Base-by-base conservation (phyloP, 2,329 filamentous ascomycete species). In the Aspergillus vadensis region DNA sequence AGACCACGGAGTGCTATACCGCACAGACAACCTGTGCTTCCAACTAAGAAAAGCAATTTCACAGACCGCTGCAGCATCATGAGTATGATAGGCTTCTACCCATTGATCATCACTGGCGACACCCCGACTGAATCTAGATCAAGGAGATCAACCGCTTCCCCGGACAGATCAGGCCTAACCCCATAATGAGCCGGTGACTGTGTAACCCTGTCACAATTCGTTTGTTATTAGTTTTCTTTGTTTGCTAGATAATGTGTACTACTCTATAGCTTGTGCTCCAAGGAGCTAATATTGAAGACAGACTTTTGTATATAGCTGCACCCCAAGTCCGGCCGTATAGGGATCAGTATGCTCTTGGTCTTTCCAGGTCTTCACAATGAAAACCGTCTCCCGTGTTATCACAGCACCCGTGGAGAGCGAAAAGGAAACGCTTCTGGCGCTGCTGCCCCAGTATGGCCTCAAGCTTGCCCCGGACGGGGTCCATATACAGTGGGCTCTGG, bases 401-500 rank as follows among this genome's bases (percentile, higher is more conserved):
- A 62, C 62, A 59, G 61, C 58, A 53, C 62, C 57, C 27, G 36
- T 54, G 51, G 65, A 63, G 52, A 54, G 54, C 49, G 63, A 63
- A 44, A 66, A 64, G 48, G 63, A 60, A 32, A 48, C 56, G 47
- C 60, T 67, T n/a, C 60, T 63, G 30, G 49, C 60, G 9, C 61
- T 69, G 48, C 59, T 74, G 36, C 62, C 60, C 49, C 60, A 70
- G 19, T 65, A 70, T 50, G 59, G 63, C 25, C 70, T 75, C 32
- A 70, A 72, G 57, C 32, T 74, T 15, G 71, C 73, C 27, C 56
- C 69, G 0, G 72, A 75, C 61, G 71, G 69, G 1, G 62, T 64
- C 51, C 71, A 69, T 55, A 68, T 75, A 41, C 70, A 72, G 59
- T 75, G 72, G 72, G 60, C 63, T 9, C 59, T 68, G 25, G 65